These are phyloP conservation scores for Aureobasidium vineae DNA, from an alignment of 2,329 filamentous ascomycete genomes.

Conservation along the genomic window DNA sequence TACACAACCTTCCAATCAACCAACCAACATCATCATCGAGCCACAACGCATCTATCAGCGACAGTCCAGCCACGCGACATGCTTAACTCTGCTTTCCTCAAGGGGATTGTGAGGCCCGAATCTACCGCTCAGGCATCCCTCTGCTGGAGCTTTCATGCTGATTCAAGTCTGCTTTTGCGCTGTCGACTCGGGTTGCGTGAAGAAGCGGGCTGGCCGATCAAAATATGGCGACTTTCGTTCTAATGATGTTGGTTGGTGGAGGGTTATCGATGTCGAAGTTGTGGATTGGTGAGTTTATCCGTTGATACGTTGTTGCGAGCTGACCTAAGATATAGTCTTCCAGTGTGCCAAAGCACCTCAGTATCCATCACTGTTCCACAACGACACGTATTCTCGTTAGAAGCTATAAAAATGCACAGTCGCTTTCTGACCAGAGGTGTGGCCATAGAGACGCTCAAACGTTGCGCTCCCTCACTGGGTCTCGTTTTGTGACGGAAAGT, in stretches of 20 bases:
- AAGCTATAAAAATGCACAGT: too few species aligned
- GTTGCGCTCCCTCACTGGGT: too few species aligned
- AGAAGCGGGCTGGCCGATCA: not conserved
- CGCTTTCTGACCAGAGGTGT: too few species aligned
- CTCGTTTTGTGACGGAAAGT: too few species aligned
- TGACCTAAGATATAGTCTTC: not conserved
- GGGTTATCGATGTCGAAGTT: not conserved
- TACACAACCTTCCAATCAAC: not conserved
- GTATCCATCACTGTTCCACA: too few species aligned
- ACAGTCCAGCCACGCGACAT: not conserved
- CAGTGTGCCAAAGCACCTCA: too few species aligned
- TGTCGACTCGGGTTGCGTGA: not conserved
- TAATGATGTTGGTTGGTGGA: not conserved
- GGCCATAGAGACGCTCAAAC: too few species aligned
- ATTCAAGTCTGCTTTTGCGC: constrained; percentile 2
- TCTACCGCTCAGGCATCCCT: not conserved
- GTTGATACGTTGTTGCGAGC: not conserved
- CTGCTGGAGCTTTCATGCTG: not conserved
- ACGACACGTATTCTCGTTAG: too few species aligned
- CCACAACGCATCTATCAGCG: not conserved
- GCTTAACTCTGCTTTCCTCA: not conserved
- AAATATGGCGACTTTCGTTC: not conserved
- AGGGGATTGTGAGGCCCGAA: not conserved
- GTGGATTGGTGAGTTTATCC: not conserved
- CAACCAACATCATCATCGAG: not conserved